These are phyloP conservation scores for Diplodia scrobiculata DNA, from an alignment of 2,329 filamentous ascomycete species.

Conservation along the genomic window DNA sequence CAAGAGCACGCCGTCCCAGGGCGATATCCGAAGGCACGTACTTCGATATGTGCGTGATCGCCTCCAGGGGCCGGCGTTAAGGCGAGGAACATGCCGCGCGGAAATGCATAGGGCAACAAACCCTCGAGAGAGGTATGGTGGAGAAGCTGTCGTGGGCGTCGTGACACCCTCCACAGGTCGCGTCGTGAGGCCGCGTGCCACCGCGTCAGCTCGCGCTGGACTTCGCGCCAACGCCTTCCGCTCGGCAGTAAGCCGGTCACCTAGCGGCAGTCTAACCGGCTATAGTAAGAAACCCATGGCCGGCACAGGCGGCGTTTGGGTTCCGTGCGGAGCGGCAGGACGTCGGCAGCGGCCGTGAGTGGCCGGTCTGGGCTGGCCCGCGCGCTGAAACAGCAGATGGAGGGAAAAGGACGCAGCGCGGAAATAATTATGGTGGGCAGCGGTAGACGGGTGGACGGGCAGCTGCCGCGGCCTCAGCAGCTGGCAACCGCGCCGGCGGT, in stretches of 20 bases:
- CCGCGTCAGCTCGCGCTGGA: slow-evolving; percentile 18
- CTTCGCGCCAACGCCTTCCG: slow-evolving; percentile 18
- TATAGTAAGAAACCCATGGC: slow-evolving; percentile 23
- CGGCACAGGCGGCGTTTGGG: slow-evolving; percentile 8
- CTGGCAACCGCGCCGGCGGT: background rate
- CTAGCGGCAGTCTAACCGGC: slow-evolving; percentile 10
- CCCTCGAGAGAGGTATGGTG: background rate
- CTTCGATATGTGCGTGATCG: slow-evolving; percentile 2
- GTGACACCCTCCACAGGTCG: slow-evolving; percentile 12
- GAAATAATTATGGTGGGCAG: background rate
- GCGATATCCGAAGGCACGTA: slow-evolving; percentile 16
- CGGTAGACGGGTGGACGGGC: background rate
- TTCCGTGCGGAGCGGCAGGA: slow-evolving; percentile 10
- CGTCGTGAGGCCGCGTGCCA: slow-evolving; percentile 18
- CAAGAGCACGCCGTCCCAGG: background rate
- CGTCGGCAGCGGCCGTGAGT: slow-evolving; percentile 7
- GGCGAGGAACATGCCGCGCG: slow-evolving; percentile 4
- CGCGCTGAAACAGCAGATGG: slow-evolving; percentile 22
- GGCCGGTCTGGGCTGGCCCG: slow-evolving; percentile 5
- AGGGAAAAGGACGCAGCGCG: background rate
- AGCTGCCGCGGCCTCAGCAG: slow-evolving; percentile 1
- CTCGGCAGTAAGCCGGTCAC: slow-evolving; percentile 27
- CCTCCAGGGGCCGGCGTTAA: background rate
- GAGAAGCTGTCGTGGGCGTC: background rate
- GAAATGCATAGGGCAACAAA: background rate